A percentile compares a stretch with the other conserved stretches of the same genome.
Conservation (phyloP, 805 yeast genomes). For the Spathaspora hagerdaliae region DNA sequence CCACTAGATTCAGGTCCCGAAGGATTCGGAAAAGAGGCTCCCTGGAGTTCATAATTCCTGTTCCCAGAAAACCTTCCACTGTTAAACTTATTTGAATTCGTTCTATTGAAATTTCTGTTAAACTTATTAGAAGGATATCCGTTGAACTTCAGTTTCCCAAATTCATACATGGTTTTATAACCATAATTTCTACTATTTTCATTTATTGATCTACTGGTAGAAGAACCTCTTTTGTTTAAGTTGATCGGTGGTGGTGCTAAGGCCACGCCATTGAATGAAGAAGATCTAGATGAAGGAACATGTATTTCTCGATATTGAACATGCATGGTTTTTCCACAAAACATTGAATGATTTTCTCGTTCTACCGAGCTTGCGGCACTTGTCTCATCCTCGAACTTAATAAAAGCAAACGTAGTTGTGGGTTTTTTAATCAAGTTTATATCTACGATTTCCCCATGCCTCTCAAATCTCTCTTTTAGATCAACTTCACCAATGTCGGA, state of each 20-base stretch:
- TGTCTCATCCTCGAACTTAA: slow-evolving; percentile 57
- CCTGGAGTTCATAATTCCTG: neutral
- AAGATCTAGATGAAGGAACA: slow-evolving; percentile 2
- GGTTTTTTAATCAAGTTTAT: slow-evolving; percentile 51
- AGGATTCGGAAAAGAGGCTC: neutral
- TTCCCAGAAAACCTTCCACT: neutral
- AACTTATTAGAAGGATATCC: slow-evolving; percentile 10
- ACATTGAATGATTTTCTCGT: slow-evolving; percentile 75
- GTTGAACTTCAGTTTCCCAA: slow-evolving; percentile 8
- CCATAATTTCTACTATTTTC: neutral
- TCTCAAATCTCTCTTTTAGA: slow-evolving; percentile 54
- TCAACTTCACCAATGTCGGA: slow-evolving; percentile 51
- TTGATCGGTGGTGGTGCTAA: slow-evolving; percentile 84
- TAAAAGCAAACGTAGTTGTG: slow-evolving; percentile 64
- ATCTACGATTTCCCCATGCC: slow-evolving; percentile 63
- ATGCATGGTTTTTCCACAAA: slow-evolving; percentile 71
- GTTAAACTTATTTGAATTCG: neutral
- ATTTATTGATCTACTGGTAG: slow-evolving; percentile 28
- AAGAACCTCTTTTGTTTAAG: slow-evolving; percentile 20
- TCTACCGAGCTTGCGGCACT: slow-evolving; percentile 88
- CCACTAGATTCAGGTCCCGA: neutral
- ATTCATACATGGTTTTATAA: neutral
- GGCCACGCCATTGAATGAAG: slow-evolving; percentile 25
- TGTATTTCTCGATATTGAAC: slow-evolving; percentile 74
- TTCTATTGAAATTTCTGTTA: slow-evolving; percentile 3